Evolutionary conservation across 2,329 filamentous ascomycete genomes (phyloP).

Genomic region (Colletotrichum somersetense): DNA sequence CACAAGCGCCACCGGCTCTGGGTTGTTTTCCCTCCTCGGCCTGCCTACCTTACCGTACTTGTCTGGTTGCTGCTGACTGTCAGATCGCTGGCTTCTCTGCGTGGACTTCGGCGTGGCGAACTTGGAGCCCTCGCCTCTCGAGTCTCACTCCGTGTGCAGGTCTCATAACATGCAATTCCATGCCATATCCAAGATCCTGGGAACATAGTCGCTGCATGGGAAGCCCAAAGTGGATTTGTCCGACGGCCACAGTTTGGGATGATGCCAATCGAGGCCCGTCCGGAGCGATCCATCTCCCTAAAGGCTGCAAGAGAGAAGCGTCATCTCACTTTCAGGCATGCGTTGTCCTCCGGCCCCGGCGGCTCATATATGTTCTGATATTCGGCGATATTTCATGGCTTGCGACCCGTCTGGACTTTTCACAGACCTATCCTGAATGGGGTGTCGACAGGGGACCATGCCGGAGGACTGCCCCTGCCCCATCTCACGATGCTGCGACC

Average conservation of each 20-base stretch:
- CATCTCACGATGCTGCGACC: slow-evolving; percentile 30
- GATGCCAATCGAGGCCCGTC: slow-evolving; percentile 31
- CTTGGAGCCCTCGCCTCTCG: background rate
- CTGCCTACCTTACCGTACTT: background rate
- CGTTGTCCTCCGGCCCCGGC: slow-evolving; percentile 14
- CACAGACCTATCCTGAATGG: slow-evolving; percentile 11
- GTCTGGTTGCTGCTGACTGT: background rate
- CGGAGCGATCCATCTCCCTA: slow-evolving; percentile 4
- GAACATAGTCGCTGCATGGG: slow-evolving; percentile 21
- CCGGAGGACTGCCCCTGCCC: slow-evolving; percentile 26
- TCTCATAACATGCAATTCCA: slow-evolving; percentile 18
- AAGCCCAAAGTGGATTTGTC: slow-evolving; percentile 30
- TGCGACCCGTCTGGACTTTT: slow-evolving; percentile 22
- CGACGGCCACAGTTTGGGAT: slow-evolving; percentile 26
- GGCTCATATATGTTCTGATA: slow-evolving; percentile 1
- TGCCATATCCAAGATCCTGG: slow-evolving; percentile 11
- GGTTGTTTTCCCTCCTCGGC: background rate
- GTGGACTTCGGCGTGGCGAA: slow-evolving; percentile 16
- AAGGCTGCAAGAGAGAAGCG: background rate
- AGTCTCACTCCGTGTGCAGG: background rate
- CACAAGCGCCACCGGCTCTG: background rate
- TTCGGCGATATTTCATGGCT: slow-evolving; percentile 12
- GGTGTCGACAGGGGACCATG: slow-evolving; percentile 24
- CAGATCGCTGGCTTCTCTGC: background rate
- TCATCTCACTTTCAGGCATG: slow-evolving; percentile 3